phyloP scores from a whole-genome alignment of 805 yeast species.

The Candida parachauliodes region DNA sequence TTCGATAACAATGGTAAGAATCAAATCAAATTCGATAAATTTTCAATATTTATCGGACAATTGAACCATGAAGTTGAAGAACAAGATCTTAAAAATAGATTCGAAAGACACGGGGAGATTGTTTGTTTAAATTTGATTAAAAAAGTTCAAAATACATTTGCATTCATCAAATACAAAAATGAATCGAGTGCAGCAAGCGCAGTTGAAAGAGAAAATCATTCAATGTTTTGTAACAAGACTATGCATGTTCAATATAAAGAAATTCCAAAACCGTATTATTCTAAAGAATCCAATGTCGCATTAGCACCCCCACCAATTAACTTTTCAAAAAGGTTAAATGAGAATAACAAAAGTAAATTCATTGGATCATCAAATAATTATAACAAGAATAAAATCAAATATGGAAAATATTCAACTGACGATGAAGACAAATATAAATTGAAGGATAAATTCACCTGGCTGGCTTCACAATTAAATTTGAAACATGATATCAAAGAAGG shows the following conservation, averaged over 20 bases:
- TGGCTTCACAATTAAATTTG: conserved; percentile 10
- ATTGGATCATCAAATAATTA: conserved; percentile 13
- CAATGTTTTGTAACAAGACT: conserved; percentile 66
- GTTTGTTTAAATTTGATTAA: conserved; percentile 53
- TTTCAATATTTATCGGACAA: conserved; percentile 78
- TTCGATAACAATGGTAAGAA: conserved; percentile 1
- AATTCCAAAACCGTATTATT: conserved; percentile 18
- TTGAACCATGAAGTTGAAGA: conserved; percentile 53
- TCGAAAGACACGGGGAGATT: conserved; percentile 65
- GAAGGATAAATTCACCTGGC: conserved; percentile 6
- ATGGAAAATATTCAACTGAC: not conserved
- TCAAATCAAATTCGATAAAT: conserved; percentile 49
- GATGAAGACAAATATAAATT: not conserved
- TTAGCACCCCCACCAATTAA: conserved; percentile 84
- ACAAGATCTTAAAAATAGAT: conserved; percentile 54
- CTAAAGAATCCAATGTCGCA: conserved; percentile 23
- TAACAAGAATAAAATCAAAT: conserved; percentile 6
- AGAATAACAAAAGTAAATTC: conserved; percentile 14
- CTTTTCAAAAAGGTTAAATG: conserved; percentile 27
- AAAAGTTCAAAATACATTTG: conserved; percentile 53
- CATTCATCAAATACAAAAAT: conserved; percentile 62
- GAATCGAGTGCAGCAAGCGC: conserved; percentile 83
- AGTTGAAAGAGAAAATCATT: conserved; percentile 79
- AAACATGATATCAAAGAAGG: conserved; percentile 1
- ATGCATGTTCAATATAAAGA: conserved; percentile 86